Evolutionary conservation across 164 flowering plant species (phyloP), one percentile per base, ranked within the genome.

Genomic region (Umbellularia californica): DNA sequence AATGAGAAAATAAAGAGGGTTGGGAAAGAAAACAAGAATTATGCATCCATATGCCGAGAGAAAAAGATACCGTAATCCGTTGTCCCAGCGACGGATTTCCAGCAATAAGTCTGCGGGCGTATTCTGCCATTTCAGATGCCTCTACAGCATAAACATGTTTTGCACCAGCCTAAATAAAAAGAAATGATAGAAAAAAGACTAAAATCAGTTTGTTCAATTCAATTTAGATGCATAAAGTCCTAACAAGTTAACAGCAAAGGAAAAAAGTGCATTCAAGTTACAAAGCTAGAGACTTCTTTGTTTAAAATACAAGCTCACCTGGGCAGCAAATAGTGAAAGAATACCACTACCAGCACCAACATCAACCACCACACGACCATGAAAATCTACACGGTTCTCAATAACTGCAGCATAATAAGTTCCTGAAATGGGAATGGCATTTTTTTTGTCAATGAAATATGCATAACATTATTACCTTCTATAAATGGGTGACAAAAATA

Each of bases 301-400:
- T 10, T 50, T 50, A 25, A 67, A 62, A 47, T 20, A 47, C 10
- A 6, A 23, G 7, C 62, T 58, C 82, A 92, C 99, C 97, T 96
- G 99, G 73, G 97, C 99, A 72, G 98, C 99, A 88, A 96, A 96
- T 72, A 96, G 82, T 41, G 99, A 96, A 84, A 96, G 87, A 77
- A 96, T 96, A 64, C 99, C 99, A 86, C 99, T 96, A 78, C 99
- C 99, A 85, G 99, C 99, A 78, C 98, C 99, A 75, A 96, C 99
- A 85, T 96, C 99, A 83, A 96, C 98, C 50, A 96, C 99, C 67
- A 96, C 95, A 70, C 97, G 93, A 66, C 86, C 98, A 76, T 35
- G 41, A 77, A 96, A 92, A 83, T 94, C 98, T 41, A 78, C 82
- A 78, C 93, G 97, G 75, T 96, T 96, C 85, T 94, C 98, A 70